Conservation (phyloP, 1,284 basidiomycete species). For the Trametes sp. region DNA sequence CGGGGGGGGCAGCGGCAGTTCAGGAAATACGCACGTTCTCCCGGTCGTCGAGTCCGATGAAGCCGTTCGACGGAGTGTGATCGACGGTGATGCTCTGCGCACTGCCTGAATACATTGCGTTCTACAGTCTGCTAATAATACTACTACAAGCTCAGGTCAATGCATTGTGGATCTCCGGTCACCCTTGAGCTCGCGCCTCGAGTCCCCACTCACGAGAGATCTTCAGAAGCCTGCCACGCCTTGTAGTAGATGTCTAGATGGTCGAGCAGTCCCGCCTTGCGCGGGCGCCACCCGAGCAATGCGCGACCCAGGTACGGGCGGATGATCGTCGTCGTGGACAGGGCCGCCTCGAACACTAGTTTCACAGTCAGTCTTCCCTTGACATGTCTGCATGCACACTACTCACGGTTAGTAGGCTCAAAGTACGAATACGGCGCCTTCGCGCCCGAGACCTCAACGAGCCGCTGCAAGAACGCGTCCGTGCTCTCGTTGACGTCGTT, state of each 20-base stretch:
- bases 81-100: too few species aligned
- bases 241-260: constrained; percentile 55
- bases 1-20: not conserved
- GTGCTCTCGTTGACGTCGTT: constrained; percentile 55
- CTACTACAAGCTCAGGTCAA: too few species aligned
- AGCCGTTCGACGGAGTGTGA: too few species aligned
- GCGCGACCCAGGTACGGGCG: constrained; percentile 55
- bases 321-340: constrained; percentile 40
- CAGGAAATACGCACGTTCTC: not conserved
- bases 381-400: not conserved
- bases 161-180: too few species aligned
- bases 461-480: constrained; percentile 52
- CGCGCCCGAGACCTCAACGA: constrained; percentile 52
- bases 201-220: constrained; percentile 8
- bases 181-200: too few species aligned
- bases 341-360: constrained; percentile 45
- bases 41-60: too few species aligned
- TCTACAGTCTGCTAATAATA: too few species aligned
- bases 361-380: too few species aligned
- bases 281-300: constrained; percentile 56
- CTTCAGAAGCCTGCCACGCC: constrained; percentile 46
- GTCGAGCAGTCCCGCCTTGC: constrained; percentile 54
- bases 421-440: constrained; percentile 43
- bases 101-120: too few species aligned
- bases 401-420: constrained; percentile 47